Conservation (phyloP, 768 basidiomycete species). For the Lactarius psammicola region DNA sequence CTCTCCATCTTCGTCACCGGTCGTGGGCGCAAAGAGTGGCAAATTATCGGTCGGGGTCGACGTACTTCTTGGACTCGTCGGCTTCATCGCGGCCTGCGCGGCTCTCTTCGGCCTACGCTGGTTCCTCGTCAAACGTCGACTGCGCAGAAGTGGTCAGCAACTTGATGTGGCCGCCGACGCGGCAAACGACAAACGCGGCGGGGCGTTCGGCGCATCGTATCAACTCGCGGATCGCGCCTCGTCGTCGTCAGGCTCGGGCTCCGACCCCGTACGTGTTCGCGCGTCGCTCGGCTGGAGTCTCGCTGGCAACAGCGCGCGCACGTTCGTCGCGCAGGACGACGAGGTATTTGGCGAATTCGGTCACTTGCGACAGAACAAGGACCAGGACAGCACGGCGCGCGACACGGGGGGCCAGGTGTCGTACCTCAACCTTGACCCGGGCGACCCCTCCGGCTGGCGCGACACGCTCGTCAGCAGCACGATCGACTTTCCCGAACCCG, state of each 20-base stretch:
- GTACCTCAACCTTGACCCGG: slow-evolving; percentile 24
- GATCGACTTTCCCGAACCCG: slow-evolving; percentile 14
- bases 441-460: slow-evolving; percentile 24
- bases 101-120: slow-evolving; percentile 55
- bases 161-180: slow-evolving; percentile 22
- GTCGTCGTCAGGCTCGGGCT: slow-evolving; percentile 33
- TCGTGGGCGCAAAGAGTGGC: slow-evolving; percentile 30
- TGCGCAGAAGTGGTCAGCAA: slow-evolving; percentile 28
- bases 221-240: slow-evolving; percentile 37
- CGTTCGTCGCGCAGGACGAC: slow-evolving; percentile 30
- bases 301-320: slow-evolving; percentile 37
- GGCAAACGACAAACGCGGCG: slow-evolving; percentile 20
- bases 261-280: slow-evolving; percentile 22
- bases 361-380: slow-evolving; percentile 15
- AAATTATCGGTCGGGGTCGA: slow-evolving; percentile 58
- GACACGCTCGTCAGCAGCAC: slow-evolving; percentile 27
- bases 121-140: slow-evolving; percentile 38
- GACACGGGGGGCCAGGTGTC: slow-evolving; percentile 15
- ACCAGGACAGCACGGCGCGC: slow-evolving; percentile 17
- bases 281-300: slow-evolving; percentile 37
- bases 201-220: too few relatives aligned
- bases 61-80: slow-evolving; percentile 56
- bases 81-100: slow-evolving; percentile 57
- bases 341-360: slow-evolving; percentile 30
- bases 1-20: slow-evolving; percentile 3